Conservation (phyloP, 352 stramenopile genomes). For the Phytophthora boehmeriae region DNA sequence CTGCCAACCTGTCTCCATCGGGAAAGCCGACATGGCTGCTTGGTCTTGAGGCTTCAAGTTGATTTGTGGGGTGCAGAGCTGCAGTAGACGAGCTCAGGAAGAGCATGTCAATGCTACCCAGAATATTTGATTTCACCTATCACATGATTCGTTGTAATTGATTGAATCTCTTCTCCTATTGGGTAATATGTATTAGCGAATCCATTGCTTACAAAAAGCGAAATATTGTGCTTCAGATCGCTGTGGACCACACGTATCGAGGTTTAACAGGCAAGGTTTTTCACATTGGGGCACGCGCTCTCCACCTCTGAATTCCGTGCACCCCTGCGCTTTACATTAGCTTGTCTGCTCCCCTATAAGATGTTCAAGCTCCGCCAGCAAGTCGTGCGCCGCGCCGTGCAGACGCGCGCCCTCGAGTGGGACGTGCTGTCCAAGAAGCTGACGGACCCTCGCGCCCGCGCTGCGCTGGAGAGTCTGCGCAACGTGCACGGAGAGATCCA, state of each 20-base stretch:
- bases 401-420: conserved; percentile 71
- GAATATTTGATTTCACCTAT: background rate
- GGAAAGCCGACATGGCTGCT: conserved; percentile 31
- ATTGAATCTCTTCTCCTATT: no score
- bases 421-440: conserved; percentile 74
- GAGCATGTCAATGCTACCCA: background rate
- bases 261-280: background rate
- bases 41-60: conserved; percentile 16
- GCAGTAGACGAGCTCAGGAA: no score
- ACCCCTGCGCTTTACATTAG: conserved; percentile 32
- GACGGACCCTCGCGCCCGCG: conserved; percentile 74
- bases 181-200: no score
- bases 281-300: conserved; percentile 11
- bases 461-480: conserved; percentile 78
- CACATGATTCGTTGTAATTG: background rate
- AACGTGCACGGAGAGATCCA: conserved; percentile 83
- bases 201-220: no score
- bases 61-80: no score
- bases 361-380: conserved; percentile 84
- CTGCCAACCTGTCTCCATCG: conserved; percentile 71
- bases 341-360: conserved; percentile 25
- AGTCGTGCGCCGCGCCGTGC: conserved; percentile 66
- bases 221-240: background rate
- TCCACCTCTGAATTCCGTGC: conserved; percentile 33
- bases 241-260: background rate